phyloP scores from a whole-genome alignment of 495 filamentous ascomycete species.

The Cercophora newfieldiana region DNA sequence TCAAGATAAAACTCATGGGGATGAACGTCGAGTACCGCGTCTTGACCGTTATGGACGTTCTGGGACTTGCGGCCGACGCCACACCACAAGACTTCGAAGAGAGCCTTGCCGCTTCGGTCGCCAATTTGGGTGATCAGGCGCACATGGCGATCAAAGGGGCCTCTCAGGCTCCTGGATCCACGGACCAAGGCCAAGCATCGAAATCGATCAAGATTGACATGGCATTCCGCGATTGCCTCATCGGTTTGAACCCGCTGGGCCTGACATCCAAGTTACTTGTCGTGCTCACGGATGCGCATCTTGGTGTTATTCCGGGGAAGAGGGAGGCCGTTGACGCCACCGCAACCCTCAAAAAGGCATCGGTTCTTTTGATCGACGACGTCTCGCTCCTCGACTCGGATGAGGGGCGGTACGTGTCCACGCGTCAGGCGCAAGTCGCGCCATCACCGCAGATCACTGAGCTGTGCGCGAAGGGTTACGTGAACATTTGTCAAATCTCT shows the following conservation, averaged over 20 bases:
- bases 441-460: constrained; percentile 63
- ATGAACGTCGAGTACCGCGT: constrained; percentile 82
- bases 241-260: constrained; percentile 84
- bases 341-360: constrained; percentile 73
- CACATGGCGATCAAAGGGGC: constrained; percentile 45
- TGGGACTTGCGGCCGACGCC: constrained; percentile 64
- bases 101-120: constrained; percentile 77
- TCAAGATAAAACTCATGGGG: constrained; percentile 84
- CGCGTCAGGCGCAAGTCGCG: constrained; percentile 47
- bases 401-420: constrained; percentile 40
- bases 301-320: constrained; percentile 62
- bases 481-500: constrained; percentile 81
- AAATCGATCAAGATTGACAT: constrained; percentile 68
- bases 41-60: constrained; percentile 73
- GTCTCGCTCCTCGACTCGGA: constrained; percentile 53
- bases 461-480: constrained; percentile 72
- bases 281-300: constrained; percentile 73
- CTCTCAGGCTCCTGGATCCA: constrained; percentile 14
- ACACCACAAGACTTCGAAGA: constrained; percentile 72
- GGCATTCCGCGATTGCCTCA: constrained; percentile 70
- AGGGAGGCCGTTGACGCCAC: constrained; percentile 59
- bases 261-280: constrained; percentile 70
- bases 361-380: constrained; percentile 82
- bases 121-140: constrained; percentile 67
- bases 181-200: constrained; percentile 29